A percentile compares a stretch with the other conserved stretches of the same genome.
Evolutionary conservation across 2,329 filamentous ascomycete genomes (phyloP).

Genomic region (Epichloe glyceriae): DNA sequence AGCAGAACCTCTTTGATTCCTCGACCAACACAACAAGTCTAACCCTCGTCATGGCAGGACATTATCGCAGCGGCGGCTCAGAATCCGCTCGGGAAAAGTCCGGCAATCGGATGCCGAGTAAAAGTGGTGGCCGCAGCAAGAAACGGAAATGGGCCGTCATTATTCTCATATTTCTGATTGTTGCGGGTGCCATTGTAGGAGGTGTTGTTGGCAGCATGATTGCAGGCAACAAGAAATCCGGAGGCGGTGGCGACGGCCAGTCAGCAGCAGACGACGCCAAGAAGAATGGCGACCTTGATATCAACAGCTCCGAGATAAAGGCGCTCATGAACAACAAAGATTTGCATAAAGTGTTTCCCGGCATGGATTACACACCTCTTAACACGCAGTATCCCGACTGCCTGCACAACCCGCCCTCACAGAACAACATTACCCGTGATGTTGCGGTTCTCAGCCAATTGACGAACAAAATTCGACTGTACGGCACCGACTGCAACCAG

Average conservation of each 20-base stretch:
- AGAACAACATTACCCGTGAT: conserved; percentile 90
- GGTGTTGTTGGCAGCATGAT: conserved; percentile 64
- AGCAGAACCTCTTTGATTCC: background rate
- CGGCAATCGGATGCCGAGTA: conserved; percentile 17
- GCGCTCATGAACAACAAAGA: conserved; percentile 65
- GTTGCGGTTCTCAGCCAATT: conserved; percentile 81
- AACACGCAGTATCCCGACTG: conserved; percentile 86
- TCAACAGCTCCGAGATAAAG: conserved; percentile 69
- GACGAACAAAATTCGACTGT: conserved; percentile 76
- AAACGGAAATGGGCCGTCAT: conserved; percentile 61
- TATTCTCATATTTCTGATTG: conserved; percentile 46
- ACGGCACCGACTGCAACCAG: conserved; percentile 96
- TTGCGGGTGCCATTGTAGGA: conserved; percentile 59
- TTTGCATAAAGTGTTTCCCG: conserved; percentile 87
- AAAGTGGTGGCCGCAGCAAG: conserved; percentile 41
- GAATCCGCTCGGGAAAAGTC: conserved; percentile 10
- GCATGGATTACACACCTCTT: conserved; percentile 88
- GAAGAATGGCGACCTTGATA: conserved; percentile 56
- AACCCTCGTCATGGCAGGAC: background rate
- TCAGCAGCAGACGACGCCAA: conserved; percentile 47
- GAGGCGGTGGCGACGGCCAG: conserved; percentile 14
- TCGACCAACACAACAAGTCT: background rate
- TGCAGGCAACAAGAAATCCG: conserved; percentile 33
- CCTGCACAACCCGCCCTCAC: conserved; percentile 60
- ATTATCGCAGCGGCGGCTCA: background rate